Evolutionary conservation across 257 asterid genomes (phyloP), one percentile per base, ranked within the genome.

Genomic region (Nicotiana noctiflora): DNA sequence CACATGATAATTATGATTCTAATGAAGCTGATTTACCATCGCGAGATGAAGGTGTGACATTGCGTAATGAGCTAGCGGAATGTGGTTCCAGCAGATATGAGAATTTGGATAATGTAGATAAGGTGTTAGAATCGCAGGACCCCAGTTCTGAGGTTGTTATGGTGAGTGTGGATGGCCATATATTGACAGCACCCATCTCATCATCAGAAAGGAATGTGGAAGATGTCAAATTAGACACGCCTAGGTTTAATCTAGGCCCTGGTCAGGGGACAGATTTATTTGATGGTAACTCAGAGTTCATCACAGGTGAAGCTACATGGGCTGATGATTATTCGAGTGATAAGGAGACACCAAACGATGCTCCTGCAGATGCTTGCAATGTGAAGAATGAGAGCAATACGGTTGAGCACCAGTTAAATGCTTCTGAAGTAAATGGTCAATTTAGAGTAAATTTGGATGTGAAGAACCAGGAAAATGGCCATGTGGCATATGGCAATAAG

Each of bases 151-250:
- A 94, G 86, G 98, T 96, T 51, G 95, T 96, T 83, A 85, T 96
- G 85, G 98, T 94, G 67, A 93, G 98, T 75, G 95, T 93, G 59
- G 99, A 96, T 77, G 99, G 98, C 68, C 98, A 91, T 67, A 83
- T 94, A 84, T 84, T 93, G 56, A 96, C 88, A 31, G 99, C 99
- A 40, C 98, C 98, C 79, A 89, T 94, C 85, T 91, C 92, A 14
- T 91, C 93, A 32, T 86, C 89, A 4, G 97, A 85, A 78, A 86
- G 89, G 67, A 82, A 86, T 32, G 79, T 83, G 52, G 97, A 90
- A 59, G 85, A 89, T 67, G 88, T 90, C 87, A 87, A 92, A 76
- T 83, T 90, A 70, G 86, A 67, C 81, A 90, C 91, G 4, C 94
- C 97, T 77, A 92, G 81, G 85, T 89, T 91, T 90, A 90, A 90